Conservation (phyloP, 345 rosid genomes). For the Arabidopsis suecica region DNA sequence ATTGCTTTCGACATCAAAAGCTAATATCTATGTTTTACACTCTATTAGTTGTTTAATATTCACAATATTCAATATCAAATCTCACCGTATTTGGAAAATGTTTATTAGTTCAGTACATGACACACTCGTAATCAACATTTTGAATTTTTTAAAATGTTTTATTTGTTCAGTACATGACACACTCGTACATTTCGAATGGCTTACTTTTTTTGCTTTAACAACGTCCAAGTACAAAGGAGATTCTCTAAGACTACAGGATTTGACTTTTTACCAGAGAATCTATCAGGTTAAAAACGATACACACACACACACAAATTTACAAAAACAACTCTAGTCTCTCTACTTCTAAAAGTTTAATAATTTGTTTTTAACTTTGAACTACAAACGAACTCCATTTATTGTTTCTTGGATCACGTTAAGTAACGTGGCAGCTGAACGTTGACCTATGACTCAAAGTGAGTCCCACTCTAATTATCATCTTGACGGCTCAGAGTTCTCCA, state of each 20-base stretch:
- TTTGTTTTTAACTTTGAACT: background rate
- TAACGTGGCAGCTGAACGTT: conserved; percentile 38
- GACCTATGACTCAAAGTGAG: conserved; percentile 4
- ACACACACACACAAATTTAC: background rate
- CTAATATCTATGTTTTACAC: background rate
- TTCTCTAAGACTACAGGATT: conserved; percentile 8
- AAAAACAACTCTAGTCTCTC: background rate
- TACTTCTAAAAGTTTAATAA: background rate
- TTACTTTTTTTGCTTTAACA: too few relatives aligned
- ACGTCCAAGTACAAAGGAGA: conserved; percentile 15
- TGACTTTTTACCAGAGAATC: conserved; percentile 33
- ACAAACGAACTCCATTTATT: conserved; percentile 7
- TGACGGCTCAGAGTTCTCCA: conserved; percentile 40
- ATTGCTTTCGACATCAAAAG: background rate
- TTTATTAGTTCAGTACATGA: background rate
- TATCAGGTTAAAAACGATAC: background rate
- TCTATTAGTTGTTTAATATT: background rate
- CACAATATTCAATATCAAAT: background rate
- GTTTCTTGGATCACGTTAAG: conserved; percentile 39
- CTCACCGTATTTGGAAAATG: background rate
- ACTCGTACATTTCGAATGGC: too few relatives aligned
- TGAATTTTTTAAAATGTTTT: too few relatives aligned
- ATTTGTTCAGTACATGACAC: too few relatives aligned
- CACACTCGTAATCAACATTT: too few relatives aligned
- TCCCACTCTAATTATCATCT: background rate